Conservation (phyloP, 176 grass and related monocot genomes). For the Cenchrus americanus region DNA sequence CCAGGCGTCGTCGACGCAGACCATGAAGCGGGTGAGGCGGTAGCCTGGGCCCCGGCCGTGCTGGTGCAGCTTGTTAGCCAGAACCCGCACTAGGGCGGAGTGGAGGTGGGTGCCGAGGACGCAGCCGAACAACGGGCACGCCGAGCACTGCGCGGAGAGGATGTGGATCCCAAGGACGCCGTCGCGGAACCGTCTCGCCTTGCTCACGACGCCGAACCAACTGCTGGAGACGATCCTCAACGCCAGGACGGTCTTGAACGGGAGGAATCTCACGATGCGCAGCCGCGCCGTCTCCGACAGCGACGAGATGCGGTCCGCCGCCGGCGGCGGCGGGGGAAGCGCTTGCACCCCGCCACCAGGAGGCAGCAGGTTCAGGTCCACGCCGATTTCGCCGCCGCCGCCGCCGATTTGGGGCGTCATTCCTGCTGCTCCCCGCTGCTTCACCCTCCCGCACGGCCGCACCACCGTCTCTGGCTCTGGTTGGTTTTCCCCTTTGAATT, state of each 20-base stretch:
- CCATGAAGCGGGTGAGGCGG: slow-evolving; percentile 42
- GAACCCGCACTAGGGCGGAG: not conserved
- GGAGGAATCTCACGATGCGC: slow-evolving; percentile 56
- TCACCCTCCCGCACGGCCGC: not conserved
- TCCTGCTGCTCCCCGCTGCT: not conserved
- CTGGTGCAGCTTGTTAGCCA: not conserved
- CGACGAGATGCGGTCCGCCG: slow-evolving; percentile 43
- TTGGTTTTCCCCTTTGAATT: not conserved
- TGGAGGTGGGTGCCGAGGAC: not conserved
- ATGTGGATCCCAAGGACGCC: slow-evolving; percentile 31
- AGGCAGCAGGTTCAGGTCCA: not conserved
- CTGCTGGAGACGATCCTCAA: slow-evolving; percentile 30
- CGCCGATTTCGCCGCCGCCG: not conserved
- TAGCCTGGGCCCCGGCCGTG: not conserved
- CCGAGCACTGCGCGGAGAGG: not conserved
- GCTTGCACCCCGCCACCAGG: not conserved
- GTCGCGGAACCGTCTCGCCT: slow-evolving; percentile 23
- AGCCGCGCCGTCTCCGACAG: slow-evolving; percentile 35
- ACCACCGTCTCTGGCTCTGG: too few species aligned
- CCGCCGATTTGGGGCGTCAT: not conserved
- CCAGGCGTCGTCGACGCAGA: slow-evolving; percentile 31
- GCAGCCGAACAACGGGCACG: not conserved
- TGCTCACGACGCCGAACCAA: slow-evolving; percentile 20
- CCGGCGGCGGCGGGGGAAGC: not conserved
- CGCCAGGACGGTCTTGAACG: slow-evolving; percentile 44